These are phyloP conservation scores for Trichothecium sympodiale DNA, from an alignment of 2,329 filamentous ascomycete species.

Conservation along the genomic window DNA sequence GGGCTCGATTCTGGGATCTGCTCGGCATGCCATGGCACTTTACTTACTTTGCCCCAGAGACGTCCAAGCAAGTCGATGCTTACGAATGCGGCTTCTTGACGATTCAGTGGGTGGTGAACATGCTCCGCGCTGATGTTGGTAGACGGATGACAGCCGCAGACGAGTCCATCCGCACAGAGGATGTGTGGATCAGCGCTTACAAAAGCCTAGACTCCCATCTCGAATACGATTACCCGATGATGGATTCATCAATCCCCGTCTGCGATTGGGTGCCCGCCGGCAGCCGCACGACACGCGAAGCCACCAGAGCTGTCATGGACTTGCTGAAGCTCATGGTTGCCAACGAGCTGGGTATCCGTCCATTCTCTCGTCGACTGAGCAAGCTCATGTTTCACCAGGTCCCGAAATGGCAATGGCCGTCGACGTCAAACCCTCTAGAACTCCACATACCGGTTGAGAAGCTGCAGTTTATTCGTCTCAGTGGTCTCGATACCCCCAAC, in stretches of 20 bases:
- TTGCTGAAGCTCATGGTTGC: conserved; percentile 7
- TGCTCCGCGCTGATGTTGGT: conserved; percentile 9
- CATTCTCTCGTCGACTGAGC: no score
- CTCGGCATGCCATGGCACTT: conserved; percentile 9
- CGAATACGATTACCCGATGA: not conserved
- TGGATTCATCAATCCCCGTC: conserved; percentile 1
- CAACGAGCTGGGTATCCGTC: conserved; percentile 8
- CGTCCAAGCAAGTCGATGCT: conserved; percentile 1
- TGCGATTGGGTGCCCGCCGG: conserved; percentile 7
- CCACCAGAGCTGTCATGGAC: conserved; percentile 5
- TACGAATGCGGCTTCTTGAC: conserved; percentile 7
- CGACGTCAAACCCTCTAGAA: no score
- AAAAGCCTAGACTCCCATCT: not conserved
- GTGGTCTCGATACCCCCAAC: no score
- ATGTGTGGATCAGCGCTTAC: not conserved
- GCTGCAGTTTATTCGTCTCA: no score
- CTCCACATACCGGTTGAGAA: no score
- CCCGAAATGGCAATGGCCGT: no score
- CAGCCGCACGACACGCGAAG: conserved; percentile 1
- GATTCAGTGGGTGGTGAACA: conserved; percentile 9
- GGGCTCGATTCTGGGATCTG: conserved; percentile 10
- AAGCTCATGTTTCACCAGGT: no score
- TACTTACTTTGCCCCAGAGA: conserved; percentile 7
- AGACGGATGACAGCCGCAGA: conserved; percentile 2
- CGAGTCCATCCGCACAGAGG: not conserved